Evolutionary conservation across 2,329 filamentous ascomycete genomes (phyloP).

Genomic region (Colletotrichum trifolii): DNA sequence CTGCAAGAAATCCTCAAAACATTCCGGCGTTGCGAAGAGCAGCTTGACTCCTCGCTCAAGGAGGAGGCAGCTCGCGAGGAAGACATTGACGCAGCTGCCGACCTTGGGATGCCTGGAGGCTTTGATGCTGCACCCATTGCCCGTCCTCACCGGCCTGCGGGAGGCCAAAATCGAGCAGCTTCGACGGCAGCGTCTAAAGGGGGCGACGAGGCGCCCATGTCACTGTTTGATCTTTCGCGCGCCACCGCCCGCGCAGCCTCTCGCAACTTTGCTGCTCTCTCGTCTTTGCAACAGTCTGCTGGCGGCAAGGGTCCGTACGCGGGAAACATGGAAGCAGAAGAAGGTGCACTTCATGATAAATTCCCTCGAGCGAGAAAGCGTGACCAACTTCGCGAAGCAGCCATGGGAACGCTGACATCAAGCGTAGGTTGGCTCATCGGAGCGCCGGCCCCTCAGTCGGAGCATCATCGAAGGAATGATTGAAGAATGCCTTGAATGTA

Average conservation of each 20-base stretch:
- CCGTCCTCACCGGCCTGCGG: conserved; percentile 44
- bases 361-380: conserved; percentile 70
- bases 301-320: conserved; percentile 39
- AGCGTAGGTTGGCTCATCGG: conserved; percentile 76
- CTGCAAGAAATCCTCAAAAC: conserved; percentile 80
- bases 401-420: conserved; percentile 74
- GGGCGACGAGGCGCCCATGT: conserved; percentile 70
- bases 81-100: conserved; percentile 74
- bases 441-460: conserved; percentile 57
- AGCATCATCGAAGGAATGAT: no score
- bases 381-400: conserved; percentile 75
- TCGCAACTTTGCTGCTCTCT: conserved; percentile 67
- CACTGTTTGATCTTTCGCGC: conserved; percentile 71
- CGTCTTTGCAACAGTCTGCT: conserved; percentile 59
- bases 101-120: conserved; percentile 67
- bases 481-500: no score
- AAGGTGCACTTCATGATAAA: conserved; percentile 35
- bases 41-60: conserved; percentile 74
- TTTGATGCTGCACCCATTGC: conserved; percentile 55
- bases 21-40: conserved; percentile 82
- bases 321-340: conserved; percentile 27
- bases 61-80: conserved; percentile 75
- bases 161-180: conserved; percentile 42
- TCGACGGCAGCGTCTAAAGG: conserved; percentile 56
- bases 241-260: conserved; percentile 70